These are phyloP conservation scores for Tulasnella sp. DNA, from an alignment of 768 basidiomycete species.

Conservation along the genomic window DNA sequence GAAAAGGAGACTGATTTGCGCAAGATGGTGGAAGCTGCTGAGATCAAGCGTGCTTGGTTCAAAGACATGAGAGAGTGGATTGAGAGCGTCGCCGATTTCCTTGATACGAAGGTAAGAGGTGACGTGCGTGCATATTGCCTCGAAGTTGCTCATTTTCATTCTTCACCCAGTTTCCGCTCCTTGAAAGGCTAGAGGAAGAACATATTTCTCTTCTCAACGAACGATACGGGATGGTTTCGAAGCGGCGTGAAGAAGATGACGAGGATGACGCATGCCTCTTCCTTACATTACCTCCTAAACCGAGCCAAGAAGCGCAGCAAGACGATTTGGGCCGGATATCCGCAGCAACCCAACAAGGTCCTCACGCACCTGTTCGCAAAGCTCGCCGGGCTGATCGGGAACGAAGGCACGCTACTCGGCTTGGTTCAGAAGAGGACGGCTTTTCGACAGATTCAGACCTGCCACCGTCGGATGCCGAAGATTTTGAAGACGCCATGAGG, in stretches of 20 bases:
- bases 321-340: conserved; percentile 54
- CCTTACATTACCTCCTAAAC: conserved; percentile 40
- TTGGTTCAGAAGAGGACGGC: conserved; percentile 46
- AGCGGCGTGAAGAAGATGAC: conserved; percentile 62
- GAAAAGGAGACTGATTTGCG: conserved; percentile 60
- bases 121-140: background rate
- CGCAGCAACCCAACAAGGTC: too few relatives aligned
- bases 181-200: conserved; percentile 70
- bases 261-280: conserved; percentile 66
- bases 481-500: conserved; percentile 52
- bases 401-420: conserved; percentile 35
- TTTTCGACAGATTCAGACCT: conserved; percentile 79
- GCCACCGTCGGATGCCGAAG: conserved; percentile 48
- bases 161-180: conserved; percentile 49
- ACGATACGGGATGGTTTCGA: conserved; percentile 51
- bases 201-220: conserved; percentile 62
- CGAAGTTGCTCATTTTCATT: background rate
- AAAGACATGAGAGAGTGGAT: conserved; percentile 64
- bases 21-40: conserved; percentile 58
- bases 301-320: conserved; percentile 31
- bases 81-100: conserved; percentile 69
- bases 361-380: conserved; percentile 33
- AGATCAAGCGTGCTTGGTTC: conserved; percentile 75
- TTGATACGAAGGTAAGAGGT: conserved; percentile 66
- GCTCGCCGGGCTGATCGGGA: conserved; percentile 49